Percentiles rank a stretch among this genome's conserved stretches.
Evolutionary conservation across 2,329 filamentous ascomycete species (phyloP).

Genomic region (Aspergillus bombycis): DNA sequence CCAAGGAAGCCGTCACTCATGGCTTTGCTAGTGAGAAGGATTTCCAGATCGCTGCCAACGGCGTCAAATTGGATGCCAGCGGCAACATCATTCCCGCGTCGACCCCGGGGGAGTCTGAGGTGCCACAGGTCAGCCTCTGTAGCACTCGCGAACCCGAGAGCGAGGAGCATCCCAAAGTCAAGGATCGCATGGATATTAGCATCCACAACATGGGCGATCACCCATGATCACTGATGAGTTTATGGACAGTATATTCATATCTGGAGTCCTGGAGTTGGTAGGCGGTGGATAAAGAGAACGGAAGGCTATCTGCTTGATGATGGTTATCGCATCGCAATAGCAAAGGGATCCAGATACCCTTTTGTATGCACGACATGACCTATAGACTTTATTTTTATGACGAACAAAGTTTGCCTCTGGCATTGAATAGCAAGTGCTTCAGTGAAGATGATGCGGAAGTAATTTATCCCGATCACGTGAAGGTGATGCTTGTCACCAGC

Average conservation of each 20-base stretch:
- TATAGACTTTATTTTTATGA: conserved; percentile 4
- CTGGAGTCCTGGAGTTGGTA: conserved; percentile 27
- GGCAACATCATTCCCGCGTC: conserved; percentile 60
- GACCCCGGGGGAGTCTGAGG: conserved; percentile 25
- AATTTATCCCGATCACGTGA: neutral
- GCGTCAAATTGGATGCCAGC: conserved; percentile 59
- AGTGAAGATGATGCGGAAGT: neutral
- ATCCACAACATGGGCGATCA: conserved; percentile 61
- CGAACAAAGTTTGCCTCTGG: neutral
- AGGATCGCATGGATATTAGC: conserved; percentile 62
- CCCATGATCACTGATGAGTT: conserved; percentile 30
- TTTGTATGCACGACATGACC: conserved; percentile 10
- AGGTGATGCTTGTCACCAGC: neutral
- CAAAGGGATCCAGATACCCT: conserved; percentile 13
- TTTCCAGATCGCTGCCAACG: conserved; percentile 64
- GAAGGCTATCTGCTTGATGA: conserved; percentile 20
- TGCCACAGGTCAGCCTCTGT: conserved; percentile 28
- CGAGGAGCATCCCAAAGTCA: conserved; percentile 45
- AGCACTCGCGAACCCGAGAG: conserved; percentile 27
- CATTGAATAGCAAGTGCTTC: neutral
- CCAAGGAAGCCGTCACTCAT: conserved; percentile 65
- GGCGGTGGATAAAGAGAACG: conserved; percentile 20
- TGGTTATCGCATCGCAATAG: conserved; percentile 17
- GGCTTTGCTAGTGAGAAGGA: conserved; percentile 64
- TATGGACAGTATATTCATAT: conserved; percentile 13